Percentiles rank a stretch among this genome's conserved stretches.
These are phyloP conservation scores for Peniophora sp. DNA, from an alignment of 1,284 basidiomycete genomes.

Conservation along the genomic window DNA sequence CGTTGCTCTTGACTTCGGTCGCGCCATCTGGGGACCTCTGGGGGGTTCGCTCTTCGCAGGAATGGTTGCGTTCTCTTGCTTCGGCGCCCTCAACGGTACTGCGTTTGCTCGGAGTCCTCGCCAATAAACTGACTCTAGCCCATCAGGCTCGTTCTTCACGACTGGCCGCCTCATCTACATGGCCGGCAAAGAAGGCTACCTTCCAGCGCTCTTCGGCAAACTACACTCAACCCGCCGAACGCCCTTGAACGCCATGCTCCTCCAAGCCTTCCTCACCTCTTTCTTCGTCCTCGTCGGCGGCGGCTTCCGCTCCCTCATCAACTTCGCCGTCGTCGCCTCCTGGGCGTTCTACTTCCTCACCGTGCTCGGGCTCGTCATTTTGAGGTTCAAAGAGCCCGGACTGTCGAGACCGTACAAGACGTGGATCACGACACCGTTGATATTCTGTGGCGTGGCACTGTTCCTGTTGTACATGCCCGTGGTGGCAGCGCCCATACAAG, in stretches of 20 bases:
- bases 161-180: slow-evolving; percentile 81
- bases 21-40: slow-evolving; percentile 74
- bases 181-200: slow-evolving; percentile 82
- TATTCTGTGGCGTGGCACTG: slow-evolving; percentile 85
- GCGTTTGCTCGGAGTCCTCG: slow-evolving; percentile 6
- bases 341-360: slow-evolving; percentile 93
- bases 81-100: slow-evolving; percentile 82
- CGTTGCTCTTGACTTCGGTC: slow-evolving; percentile 92
- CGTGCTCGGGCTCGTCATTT: slow-evolving; percentile 81
- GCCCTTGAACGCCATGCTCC: slow-evolving; percentile 76
- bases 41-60: slow-evolving; percentile 85
- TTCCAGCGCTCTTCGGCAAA: slow-evolving; percentile 76
- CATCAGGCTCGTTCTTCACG: slow-evolving; percentile 71
- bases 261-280: slow-evolving; percentile 71
- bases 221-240: slow-evolving; percentile 71
- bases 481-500: slow-evolving; percentile 87
- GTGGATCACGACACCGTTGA: slow-evolving; percentile 85
- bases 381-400: slow-evolving; percentile 87
- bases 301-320: slow-evolving; percentile 82
- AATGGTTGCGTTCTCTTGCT: slow-evolving; percentile 91
- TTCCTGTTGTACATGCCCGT: slow-evolving; percentile 95
- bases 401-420: slow-evolving; percentile 89
- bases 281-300: slow-evolving; percentile 79
- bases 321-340: slow-evolving; percentile 80
- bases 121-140: background rate